Conservation (phyloP, 306 rosid species). For the Benincasa hispida region DNA sequence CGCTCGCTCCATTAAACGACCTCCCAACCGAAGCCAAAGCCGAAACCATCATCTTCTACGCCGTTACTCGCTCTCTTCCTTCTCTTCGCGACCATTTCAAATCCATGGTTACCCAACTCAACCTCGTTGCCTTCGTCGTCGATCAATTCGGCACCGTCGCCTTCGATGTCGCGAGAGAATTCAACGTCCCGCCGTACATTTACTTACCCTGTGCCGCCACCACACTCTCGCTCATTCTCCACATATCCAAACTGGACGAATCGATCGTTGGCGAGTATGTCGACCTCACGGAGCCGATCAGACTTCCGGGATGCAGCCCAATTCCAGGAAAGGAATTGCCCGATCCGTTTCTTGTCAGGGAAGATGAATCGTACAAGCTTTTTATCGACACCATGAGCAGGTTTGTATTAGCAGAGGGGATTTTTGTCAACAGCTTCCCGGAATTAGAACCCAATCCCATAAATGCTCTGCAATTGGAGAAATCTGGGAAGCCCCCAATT, state of each 20-base stretch:
- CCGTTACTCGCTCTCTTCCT: slow-evolving; percentile 24
- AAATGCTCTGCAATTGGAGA: slow-evolving; percentile 6
- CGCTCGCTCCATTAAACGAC: slow-evolving; percentile 24
- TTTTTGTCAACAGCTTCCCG: slow-evolving; percentile 41
- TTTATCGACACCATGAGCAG: slow-evolving; percentile 24
- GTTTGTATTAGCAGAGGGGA: slow-evolving; percentile 27
- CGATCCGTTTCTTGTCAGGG: slow-evolving; percentile 42
- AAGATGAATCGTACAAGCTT: slow-evolving; percentile 33
- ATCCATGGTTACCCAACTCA: neutral
- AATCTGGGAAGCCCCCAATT: slow-evolving; percentile 28
- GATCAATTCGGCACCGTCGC: slow-evolving; percentile 58
- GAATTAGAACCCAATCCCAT: slow-evolving; percentile 43
- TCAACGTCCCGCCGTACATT: slow-evolving; percentile 21
- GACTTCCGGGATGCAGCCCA: slow-evolving; percentile 44
- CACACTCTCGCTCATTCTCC: slow-evolving; percentile 22
- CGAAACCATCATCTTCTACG: slow-evolving; percentile 24
- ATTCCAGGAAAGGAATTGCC: slow-evolving; percentile 31
- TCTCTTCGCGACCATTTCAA: neutral
- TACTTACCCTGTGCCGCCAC: slow-evolving; percentile 36
- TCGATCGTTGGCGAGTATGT: slow-evolving; percentile 23
- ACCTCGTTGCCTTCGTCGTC: slow-evolving; percentile 21
- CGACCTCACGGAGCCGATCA: slow-evolving; percentile 32
- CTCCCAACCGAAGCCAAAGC: slow-evolving; percentile 9
- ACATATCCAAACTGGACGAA: slow-evolving; percentile 30
- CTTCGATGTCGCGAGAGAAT: slow-evolving; percentile 31